phyloP scores from a whole-genome alignment of 345 rosid genomes.

The Acer saccharum region DNA sequence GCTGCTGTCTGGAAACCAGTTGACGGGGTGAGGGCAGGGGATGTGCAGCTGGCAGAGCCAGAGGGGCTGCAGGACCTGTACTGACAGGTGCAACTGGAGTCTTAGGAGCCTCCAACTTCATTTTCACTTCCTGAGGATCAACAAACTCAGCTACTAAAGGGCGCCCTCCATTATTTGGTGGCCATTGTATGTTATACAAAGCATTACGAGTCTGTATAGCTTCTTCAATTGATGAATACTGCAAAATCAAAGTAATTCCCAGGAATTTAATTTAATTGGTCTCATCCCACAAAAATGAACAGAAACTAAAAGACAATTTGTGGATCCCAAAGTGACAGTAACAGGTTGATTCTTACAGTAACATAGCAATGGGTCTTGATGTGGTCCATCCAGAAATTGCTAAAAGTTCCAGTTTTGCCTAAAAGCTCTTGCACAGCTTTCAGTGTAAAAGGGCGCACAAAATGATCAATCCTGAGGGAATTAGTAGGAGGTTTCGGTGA shows the following conservation, averaged over 20 bases:
- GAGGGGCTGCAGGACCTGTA: conserved; percentile 27
- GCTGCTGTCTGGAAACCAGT: conserved; percentile 59
- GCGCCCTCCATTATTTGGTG: conserved; percentile 85
- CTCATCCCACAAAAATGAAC: neutral
- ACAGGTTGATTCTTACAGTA: conserved; percentile 54
- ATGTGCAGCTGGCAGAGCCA: conserved; percentile 33
- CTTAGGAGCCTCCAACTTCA: conserved; percentile 60
- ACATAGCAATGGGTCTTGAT: conserved; percentile 98
- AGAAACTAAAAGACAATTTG: neutral
- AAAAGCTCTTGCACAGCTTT: conserved; percentile 97
- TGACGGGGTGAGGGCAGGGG: conserved; percentile 58
- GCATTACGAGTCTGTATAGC: conserved; percentile 87
- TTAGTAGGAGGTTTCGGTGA: conserved; percentile 76
- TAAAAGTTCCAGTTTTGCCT: conserved; percentile 77
- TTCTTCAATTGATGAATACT: conserved; percentile 90
- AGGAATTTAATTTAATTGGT: neutral
- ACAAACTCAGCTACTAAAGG: conserved; percentile 84
- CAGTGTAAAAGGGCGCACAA: conserved; percentile 93
- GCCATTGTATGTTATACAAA: conserved; percentile 92
- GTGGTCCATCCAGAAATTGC: conserved; percentile 95
- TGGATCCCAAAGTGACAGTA: neutral
- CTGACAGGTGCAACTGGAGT: conserved; percentile 42
- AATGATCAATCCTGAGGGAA: conserved; percentile 84
- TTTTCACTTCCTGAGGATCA: conserved; percentile 76
- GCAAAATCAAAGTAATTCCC: conserved; percentile 33